Evolutionary conservation across 2,329 filamentous ascomycete species (phyloP).

Genomic region (Didymella arachidicola): DNA sequence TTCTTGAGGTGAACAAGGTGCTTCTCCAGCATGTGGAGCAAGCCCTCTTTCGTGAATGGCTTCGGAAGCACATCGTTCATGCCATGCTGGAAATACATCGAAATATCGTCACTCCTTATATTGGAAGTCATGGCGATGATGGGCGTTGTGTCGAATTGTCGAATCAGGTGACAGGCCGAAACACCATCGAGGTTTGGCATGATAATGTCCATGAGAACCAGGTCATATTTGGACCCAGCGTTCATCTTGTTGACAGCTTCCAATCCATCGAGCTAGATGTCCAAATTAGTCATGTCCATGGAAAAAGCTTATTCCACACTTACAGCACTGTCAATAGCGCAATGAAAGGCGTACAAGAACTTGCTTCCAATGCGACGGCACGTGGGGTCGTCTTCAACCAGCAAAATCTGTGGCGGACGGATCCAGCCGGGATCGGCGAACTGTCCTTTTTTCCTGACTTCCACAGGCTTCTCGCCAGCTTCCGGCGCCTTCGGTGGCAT

Average conservation of each 20-base stretch:
- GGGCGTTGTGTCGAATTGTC: conserved; percentile 83
- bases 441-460: conserved; percentile 67
- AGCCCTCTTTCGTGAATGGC: conserved; percentile 87
- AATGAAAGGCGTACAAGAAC: conserved; percentile 70
- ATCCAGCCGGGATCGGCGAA: conserved; percentile 71
- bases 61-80: conserved; percentile 95
- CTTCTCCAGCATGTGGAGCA: conserved; percentile 83
- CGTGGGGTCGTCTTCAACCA: conserved; percentile 83
- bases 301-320: conserved; percentile 38
- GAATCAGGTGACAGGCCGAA: conserved; percentile 90
- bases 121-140: conserved; percentile 99
- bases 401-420: conserved; percentile 77
- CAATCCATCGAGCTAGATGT: conserved; percentile 75
- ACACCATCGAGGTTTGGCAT: conserved; percentile 97
- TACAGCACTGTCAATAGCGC: conserved; percentile 69
- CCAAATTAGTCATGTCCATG: background rate
- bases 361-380: conserved; percentile 72
- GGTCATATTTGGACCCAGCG: conserved; percentile 68
- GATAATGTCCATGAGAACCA: conserved; percentile 72
- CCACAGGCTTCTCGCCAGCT: conserved; percentile 57
- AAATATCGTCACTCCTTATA: conserved; percentile 94
- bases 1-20: conserved; percentile 86
- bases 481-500: conserved; percentile 72
- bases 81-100: conserved; percentile 97
- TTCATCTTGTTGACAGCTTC: conserved; percentile 90